Evolutionary conservation across 1,284 basidiomycete species (phyloP), one percentile per base, ranked within the genome.

Genomic region (Coniferiporia sulphurascens): DNA sequence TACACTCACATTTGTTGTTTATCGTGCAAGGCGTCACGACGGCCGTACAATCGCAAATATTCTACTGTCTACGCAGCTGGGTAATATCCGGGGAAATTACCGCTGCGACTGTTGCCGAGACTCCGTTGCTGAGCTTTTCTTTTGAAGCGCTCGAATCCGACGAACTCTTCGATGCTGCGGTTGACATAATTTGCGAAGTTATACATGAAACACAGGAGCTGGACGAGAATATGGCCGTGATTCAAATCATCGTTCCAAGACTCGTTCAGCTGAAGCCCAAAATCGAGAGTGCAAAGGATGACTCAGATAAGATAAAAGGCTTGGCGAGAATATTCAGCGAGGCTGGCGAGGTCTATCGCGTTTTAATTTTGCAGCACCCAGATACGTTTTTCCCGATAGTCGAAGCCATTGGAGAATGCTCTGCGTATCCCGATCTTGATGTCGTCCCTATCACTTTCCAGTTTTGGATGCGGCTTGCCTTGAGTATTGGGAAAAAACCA

Each of bases 181-280:
- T 96, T 45, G 92, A 98, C 65, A 87, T 93, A 48, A 80, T 98
- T 56, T 96, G 93, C 73, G 95, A 98, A 70, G 76, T 98, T 65
- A 95, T 99, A 61, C 95, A 98, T 73, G 97, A 99, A 72, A 99
- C 97, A 0, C 96, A 98, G 73, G 97, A 99, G 73, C 82, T 98
- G 27, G 88, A 97, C 63, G 96, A 99, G 52, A 96, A 95, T 70
- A 91, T 95, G 85, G 74, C 82, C 13, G 85, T 91, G 63, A 95
- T 99, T 65, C 83, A 97, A 70, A 77, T 87, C 60, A 87, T 99
- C 57, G 85, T 99, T 0, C 92, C 93, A 0, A 81, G 83, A 19
- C 79, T 98, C 46, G 87, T 95, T 58, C 83, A 81, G 1, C 74
- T 98, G 45, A 85, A 82, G 60, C 79, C 85, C 1, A 78, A 81